Evolutionary conservation across 805 yeast species (phyloP), one percentile per base, ranked within the genome.

Genomic region (Komagataella mondaviorum): DNA sequence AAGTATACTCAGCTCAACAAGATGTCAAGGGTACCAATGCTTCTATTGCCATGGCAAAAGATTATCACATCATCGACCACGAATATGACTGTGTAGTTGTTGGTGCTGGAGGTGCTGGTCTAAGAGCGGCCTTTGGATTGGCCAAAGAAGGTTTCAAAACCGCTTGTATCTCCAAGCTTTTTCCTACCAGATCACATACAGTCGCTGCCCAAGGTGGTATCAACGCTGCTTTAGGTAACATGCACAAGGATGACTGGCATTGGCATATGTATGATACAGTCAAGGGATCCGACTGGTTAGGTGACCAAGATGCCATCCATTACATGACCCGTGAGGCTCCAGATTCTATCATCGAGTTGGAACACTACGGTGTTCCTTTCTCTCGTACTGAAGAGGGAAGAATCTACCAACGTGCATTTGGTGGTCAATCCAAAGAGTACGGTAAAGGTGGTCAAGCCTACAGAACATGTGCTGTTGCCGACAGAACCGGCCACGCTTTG

Each of bases 181-280:
- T 91, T 78, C 99, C 98, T 52, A 91, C 99, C 30, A 85, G 99
- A 73, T 90, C 97, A 17, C 99, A 91, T 68, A 91, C 99, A 18
- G 99, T 91, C 50, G 98, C 98, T 53, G 99, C 99, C 50, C 99
- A 91, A 72, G 99, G 99, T 72, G 99, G 99, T 75, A 93, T 91
- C 71, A 91, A 91, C 64, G 99, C 98, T 59, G 99, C 99, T 30
- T 77, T 91, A 58, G 99, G 98, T 60, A 91, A 91, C 77, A 91
- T 91, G 96, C 98, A 93, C 75, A 77, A 80, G 60, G 99, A 91
- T 70, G 90, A 90, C 75, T 91, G 99, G 99, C 95, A 88, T 71
- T 93, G 98, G 97, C 99, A 91, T 71, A 90, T 91, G 97, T 91
- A 93, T 72, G 99, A 91, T 67, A 91, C 99, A 62, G 98, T 91